Conservation (phyloP, 169 alveolate species). For the Eimeria sp. region DNA sequence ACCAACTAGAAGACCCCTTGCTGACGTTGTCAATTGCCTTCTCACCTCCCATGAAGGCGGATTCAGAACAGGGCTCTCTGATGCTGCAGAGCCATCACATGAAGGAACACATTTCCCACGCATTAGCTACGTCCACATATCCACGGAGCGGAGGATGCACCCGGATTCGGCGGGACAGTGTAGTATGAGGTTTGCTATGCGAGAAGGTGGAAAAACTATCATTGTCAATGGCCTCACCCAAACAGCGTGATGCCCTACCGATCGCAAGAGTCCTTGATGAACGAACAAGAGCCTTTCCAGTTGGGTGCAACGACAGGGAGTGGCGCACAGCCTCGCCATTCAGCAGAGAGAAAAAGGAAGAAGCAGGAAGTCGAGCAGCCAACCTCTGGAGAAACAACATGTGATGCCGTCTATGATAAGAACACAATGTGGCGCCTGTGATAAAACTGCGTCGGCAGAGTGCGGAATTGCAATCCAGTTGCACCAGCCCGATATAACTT, state of each 20-base stretch:
- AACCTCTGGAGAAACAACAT: constrained; percentile 35
- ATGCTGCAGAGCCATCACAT: constrained; percentile 19
- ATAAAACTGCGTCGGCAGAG: neutral
- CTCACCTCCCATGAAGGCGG: constrained; percentile 37
- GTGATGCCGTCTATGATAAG: constrained; percentile 34
- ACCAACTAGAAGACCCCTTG: constrained; percentile 3
- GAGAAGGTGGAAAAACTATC: no score
- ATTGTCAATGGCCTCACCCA: neutral
- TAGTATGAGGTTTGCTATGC: no score
- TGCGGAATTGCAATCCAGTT: neutral
- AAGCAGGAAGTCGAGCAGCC: constrained; percentile 45
- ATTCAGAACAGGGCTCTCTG: constrained; percentile 39
- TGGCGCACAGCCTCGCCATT: constrained; percentile 49
- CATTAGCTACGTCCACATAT: neutral
- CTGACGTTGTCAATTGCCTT: constrained; percentile 24
- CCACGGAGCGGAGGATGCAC: neutral
- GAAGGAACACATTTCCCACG: neutral
- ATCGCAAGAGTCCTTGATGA: constrained; percentile 32
- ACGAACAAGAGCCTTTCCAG: constrained; percentile 9
- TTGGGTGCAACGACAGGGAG: constrained; percentile 22
- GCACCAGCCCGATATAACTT: neutral
- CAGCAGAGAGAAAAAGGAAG: constrained; percentile 11
- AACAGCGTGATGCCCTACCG: constrained; percentile 17
- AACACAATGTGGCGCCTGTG: neutral
- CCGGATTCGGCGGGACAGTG: neutral